These are phyloP conservation scores for Amylostereum areolatum DNA, from an alignment of 1,284 basidiomycete species.

Conservation along the genomic window DNA sequence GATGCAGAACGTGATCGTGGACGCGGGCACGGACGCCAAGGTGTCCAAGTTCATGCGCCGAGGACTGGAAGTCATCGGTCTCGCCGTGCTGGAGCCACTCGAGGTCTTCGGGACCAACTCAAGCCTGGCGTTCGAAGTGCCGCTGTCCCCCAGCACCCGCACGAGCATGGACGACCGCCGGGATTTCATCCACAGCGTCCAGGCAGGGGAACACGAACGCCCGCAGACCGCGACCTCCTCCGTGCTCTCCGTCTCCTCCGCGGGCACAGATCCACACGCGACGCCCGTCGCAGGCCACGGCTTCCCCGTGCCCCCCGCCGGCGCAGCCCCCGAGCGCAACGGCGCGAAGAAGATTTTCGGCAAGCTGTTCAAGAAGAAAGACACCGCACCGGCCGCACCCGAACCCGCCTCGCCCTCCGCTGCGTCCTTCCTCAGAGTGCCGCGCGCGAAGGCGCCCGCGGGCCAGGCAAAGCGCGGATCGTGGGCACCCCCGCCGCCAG, in stretches of 20 bases:
- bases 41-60: slow-evolving; percentile 87
- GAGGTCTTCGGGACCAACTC: slow-evolving; percentile 48
- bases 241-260: neutral
- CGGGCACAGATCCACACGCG: neutral
- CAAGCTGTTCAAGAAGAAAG: neutral
- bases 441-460: neutral
- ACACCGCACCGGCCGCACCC: neutral
- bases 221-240: neutral
- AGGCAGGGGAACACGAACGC: neutral
- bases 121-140: neutral
- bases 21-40: slow-evolving; percentile 92
- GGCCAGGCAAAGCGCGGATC: neutral
- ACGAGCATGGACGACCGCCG: slow-evolving; percentile 13
- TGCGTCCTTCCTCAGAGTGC: neutral
- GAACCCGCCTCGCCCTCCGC: neutral
- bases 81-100: slow-evolving; percentile 76
- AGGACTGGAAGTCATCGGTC: slow-evolving; percentile 75
- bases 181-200: neutral
- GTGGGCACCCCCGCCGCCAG: neutral
- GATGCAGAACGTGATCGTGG: slow-evolving; percentile 84
- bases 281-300: neutral
- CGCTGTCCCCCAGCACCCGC: slow-evolving; percentile 11
- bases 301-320: neutral
- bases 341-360: slow-evolving; percentile 1
- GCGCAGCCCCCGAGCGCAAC: neutral